Evolutionary conservation across 768 basidiomycete species (phyloP).

Genomic region (Amanita rubescens): DNA sequence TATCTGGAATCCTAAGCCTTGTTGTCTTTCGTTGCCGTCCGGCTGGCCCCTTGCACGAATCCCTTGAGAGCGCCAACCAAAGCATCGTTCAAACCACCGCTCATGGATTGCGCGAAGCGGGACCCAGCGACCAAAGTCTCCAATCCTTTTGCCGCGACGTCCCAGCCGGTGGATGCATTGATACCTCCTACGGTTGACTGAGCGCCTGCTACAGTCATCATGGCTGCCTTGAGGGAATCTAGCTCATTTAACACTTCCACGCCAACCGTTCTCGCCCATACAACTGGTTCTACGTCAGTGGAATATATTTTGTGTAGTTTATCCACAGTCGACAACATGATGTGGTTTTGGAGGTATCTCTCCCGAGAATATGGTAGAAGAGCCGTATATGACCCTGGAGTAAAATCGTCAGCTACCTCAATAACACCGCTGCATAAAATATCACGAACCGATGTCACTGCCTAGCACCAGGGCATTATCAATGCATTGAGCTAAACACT

Average conservation of each 20-base stretch:
- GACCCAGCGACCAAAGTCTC: constrained; percentile 29
- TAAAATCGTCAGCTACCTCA: background rate
- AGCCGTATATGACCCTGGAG: constrained; percentile 63
- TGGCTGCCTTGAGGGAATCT: constrained; percentile 67
- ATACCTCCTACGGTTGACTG: constrained; percentile 10
- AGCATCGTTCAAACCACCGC: background rate
- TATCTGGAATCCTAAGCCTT: background rate
- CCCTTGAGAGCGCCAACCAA: background rate
- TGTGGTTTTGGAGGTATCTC: constrained; percentile 84
- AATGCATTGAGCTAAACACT: constrained; percentile 62
- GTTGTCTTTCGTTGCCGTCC: background rate
- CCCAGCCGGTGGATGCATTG: constrained; percentile 21
- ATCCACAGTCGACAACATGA: constrained; percentile 76
- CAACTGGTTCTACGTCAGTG: constrained; percentile 55
- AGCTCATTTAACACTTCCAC: constrained; percentile 90
- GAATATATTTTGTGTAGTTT: constrained; percentile 87
- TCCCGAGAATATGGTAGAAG: constrained; percentile 72
- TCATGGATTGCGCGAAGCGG: background rate
- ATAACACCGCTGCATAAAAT: background rate
- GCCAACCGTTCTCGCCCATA: constrained; percentile 84
- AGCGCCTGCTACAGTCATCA: constrained; percentile 79
- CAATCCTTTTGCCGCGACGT: constrained; percentile 35
- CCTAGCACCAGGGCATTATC: constrained; percentile 50
- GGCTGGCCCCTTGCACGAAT: background rate
- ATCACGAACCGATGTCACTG: constrained; percentile 70